Evolutionary conservation across 352 stramenopile species (phyloP), one percentile per base, ranked within the genome.

Genomic region (Globisporangium camurandrum): DNA sequence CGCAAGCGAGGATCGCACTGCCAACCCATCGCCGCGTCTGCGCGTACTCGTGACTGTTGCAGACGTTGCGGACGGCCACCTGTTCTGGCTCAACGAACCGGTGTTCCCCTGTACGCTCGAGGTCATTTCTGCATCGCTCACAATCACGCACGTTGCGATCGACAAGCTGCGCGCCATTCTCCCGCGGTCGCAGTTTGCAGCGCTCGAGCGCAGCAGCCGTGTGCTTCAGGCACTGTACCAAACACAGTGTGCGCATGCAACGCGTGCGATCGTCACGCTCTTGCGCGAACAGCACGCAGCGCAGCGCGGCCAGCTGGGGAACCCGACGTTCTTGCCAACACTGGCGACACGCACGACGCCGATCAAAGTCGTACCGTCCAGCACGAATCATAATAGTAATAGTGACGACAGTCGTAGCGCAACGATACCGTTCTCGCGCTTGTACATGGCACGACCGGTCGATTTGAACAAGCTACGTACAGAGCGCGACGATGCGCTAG

Each of bases 81-180:
- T 83, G 7, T 81, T 84, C 37, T 86, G 69, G 70, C 56, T 84
- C 30, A 59, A 84, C n/a, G 50, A 26, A 0, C 44, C 47, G 17
- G 23, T 48, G 0, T 46, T 52, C 27, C 70, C 67, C 2, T 79
- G 81, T 49, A 69, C 55, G 7, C 27, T 86, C n/a, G 51, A 78
- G n/a, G 59, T 62, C 14, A 57, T 78, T 9, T 84, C 75, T 0
- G 64, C 72, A 16, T 55, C 59, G 0, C 70, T 77, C 11, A 69
- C 63, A 3, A 59, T 82, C 45, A 66, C 68, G 1, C 62, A 44
- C 23, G 69, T 86, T 51, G 53, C 66, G 1, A 54, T 83, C 23
- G 67, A 86, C 38, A 72, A 64, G n/a, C 49, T 86, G 5, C 61
- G 57, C 39, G 47, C 49, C 3, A 72, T 86, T 39, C 51, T 86